A percentile compares a stretch with the other conserved stretches of the same genome.
Conservation (phyloP, 345 rosid genomes). For the Hibiscus trionum region DNA sequence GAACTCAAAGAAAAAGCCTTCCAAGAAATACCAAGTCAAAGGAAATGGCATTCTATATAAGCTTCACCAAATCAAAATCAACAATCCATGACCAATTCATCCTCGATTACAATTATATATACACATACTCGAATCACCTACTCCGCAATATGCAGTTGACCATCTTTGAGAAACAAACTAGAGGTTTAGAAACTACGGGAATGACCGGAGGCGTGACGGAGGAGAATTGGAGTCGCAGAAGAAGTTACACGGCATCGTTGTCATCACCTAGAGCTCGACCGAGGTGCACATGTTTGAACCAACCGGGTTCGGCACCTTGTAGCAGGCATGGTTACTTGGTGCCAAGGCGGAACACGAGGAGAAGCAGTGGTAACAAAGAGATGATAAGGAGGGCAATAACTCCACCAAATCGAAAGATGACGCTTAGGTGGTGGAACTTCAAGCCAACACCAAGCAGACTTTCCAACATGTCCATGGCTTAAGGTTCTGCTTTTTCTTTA, state of each 20-base stretch:
- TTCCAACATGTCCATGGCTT: slow-evolving; percentile 38
- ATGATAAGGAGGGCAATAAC: slow-evolving; percentile 39
- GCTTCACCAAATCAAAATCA: neutral
- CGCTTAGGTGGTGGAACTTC: slow-evolving; percentile 44
- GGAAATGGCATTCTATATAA: neutral
- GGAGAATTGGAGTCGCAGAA: neutral
- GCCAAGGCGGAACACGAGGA: slow-evolving; percentile 25
- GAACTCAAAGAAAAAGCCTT: neutral
- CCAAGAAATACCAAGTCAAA: slow-evolving; percentile 3
- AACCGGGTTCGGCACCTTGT: slow-evolving; percentile 19
- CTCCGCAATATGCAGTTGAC: slow-evolving; percentile 8
- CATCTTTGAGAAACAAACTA: neutral
- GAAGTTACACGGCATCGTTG: neutral
- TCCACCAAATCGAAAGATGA: slow-evolving; percentile 40
- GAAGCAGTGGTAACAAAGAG: slow-evolving; percentile 27
- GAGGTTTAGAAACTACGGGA: neutral
- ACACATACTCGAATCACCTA: neutral
- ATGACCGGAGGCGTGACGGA: neutral
- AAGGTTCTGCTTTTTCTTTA: neutral
- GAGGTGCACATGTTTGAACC: slow-evolving; percentile 20
- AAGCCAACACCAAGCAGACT: slow-evolving; percentile 47
- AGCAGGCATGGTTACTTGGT: slow-evolving; percentile 27
- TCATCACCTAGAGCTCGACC: neutral
- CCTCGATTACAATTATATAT: neutral
- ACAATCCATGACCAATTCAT: neutral